Conservation (phyloP, 139 green algal genomes). For the Spirogloea muscicola region DNA sequence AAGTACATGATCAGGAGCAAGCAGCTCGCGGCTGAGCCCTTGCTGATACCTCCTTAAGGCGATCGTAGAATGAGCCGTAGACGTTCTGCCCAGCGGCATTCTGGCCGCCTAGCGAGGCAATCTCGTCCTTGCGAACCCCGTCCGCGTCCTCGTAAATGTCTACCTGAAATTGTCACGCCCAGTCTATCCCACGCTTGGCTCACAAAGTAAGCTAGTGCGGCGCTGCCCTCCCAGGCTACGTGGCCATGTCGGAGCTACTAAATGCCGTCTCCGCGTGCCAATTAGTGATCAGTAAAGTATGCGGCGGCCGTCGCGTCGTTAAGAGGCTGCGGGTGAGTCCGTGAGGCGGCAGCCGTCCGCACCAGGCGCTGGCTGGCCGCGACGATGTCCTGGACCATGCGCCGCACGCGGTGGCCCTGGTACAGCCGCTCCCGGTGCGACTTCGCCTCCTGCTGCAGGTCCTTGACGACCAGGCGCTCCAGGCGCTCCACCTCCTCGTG, state of each 20-base stretch:
- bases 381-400: constrained; percentile 72
- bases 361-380: constrained; percentile 65
- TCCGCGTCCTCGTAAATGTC: constrained; percentile 86
- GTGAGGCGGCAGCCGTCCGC: no score
- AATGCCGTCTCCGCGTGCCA: no score
- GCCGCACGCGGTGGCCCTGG: constrained; percentile 77
- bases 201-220: no score
- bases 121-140: constrained; percentile 77
- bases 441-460: constrained; percentile 72
- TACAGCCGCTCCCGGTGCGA: constrained; percentile 71
- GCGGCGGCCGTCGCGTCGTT: no score
- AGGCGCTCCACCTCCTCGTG: constrained; percentile 92
- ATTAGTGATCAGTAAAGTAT: no score
- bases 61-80: constrained; percentile 76
- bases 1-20: no score
- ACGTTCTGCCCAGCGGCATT: constrained; percentile 6
- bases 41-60: constrained; percentile 78
- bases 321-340: no score
- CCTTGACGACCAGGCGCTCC: constrained; percentile 77
- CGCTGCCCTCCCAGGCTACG: no score
- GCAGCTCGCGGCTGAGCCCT: no score
- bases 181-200: no score
- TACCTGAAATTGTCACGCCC: no score
- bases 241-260: no score
- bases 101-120: constrained; percentile 66